Evolutionary conservation across 2,329 filamentous ascomycete species (phyloP), one percentile per base, ranked within the genome.

Genomic region (Xylogone sp.): DNA sequence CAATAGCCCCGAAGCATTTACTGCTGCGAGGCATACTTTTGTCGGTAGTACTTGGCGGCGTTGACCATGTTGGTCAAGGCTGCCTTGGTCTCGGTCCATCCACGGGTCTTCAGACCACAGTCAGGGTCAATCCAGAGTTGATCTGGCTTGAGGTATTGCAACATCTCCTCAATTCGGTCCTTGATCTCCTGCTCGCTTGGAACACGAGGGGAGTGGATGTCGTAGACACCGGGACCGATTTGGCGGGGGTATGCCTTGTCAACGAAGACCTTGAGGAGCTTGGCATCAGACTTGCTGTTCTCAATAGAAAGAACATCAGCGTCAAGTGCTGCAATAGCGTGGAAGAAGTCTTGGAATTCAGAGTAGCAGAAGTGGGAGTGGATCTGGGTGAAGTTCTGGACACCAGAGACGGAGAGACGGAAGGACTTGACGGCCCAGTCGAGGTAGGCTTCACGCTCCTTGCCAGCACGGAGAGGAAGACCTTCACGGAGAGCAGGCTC

Each of bases 331-430:
- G 94, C 90, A 66, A 99, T 99, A 77, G 94, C 94, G 78, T 97
- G 90, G 91, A 99, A 99, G 84, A 99, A 99, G 82, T 99, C 94
- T 80, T 99, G 94, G 90, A 99, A 99, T 83, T 99, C 94, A 49
- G 94, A 97, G 87, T 99, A 99, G 77, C 94, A 99, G 89, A 99
- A 99, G 83, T 99, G 94, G 59, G 92, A 97, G 87, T 99, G 94
- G 74, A 99, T 97, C 83, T 99, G 94, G 63, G 94, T 99, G 53
- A 87, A 89, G 75, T 99, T 90, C 77, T 91, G 78, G 56, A 99
- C 93, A 72, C 91, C 94, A 55, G 91, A 86, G 65, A 92, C 95
- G 61, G 93, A 86, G 62, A 99, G 90, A 73, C 90, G 91, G 91
- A 99, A 99, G 66, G 92, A 91, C 78, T 96, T 87, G 68, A 99